Evolutionary conservation across 2,329 filamentous ascomycete species (phyloP), one percentile per base, ranked within the genome.

Genomic region (Anisogramma anomala): DNA sequence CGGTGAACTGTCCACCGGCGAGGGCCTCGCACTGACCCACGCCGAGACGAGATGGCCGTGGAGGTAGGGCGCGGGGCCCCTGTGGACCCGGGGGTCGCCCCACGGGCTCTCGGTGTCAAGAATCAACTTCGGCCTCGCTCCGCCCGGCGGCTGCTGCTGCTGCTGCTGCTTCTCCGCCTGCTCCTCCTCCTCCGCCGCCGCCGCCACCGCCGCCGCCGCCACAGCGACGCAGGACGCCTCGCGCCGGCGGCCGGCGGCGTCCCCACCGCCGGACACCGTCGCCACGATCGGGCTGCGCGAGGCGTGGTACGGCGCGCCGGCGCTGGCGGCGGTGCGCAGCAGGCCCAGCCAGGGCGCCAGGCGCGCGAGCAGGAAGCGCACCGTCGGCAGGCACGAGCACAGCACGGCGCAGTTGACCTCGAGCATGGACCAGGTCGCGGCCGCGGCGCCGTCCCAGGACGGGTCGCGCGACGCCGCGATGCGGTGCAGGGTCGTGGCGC

Each of bases 341-440:
- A 9, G 9, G 22, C 22, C 9, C 22, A 53, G 20, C 23, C 47
- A 45, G 6, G 50, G 50, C 33, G 52, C 42, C 26, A 42, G 17
- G 9, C 23, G 26, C n/a, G 41, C 45, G 18, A 59, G 35, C 5
- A 59, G 39, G 11, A 58, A 58, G 2, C 60, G 55, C 1, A 65
- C 49, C 13, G 61, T 62, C 1, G 62, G 62, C 4, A 65, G 55
- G 42, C 60, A 63, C 33, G 59, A 54, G 45, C 62, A 64, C 10
- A 64, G 51, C 45, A 64, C 55, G 41, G 59, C 61, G 36, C 58
- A 54, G 34, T 59, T 59, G 45, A 63, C 58, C 46, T 66, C 63
- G 39, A 61, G 55, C 35, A 63, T 54, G 15, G 59, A 60, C 58
- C 61, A 65, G 49, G 58, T 53, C 11, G 54, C 54, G 4, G 54